A percentile compares a stretch with the other conserved stretches of the same genome.
phyloP scores from a whole-genome alignment of 441 rosid genomes.

The Pelargonium citronellum region DNA sequence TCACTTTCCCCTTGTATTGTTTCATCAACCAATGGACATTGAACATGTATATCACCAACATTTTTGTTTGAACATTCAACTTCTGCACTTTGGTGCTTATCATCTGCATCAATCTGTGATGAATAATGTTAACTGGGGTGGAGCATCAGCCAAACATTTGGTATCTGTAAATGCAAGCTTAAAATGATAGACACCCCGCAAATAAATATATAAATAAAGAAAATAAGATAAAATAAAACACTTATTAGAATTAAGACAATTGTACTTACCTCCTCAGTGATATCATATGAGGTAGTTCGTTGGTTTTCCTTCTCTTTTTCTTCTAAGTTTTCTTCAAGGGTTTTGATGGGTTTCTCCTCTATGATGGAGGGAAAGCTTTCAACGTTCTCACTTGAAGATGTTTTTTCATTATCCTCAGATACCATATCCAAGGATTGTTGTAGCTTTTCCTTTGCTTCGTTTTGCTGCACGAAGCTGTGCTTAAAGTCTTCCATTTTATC shows the following conservation, averaged over 20 bases:
- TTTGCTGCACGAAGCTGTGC: constrained; percentile 21
- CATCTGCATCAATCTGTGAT: constrained; percentile 19
- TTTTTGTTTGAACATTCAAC: constrained; percentile 20
- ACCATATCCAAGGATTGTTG: constrained; percentile 12
- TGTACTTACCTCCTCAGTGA: constrained; percentile 12
- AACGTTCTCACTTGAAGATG: constrained; percentile 17
- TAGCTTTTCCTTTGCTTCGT: constrained; percentile 23
- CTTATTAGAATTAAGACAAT: not conserved
- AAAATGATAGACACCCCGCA: not conserved
- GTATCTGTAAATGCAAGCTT: not conserved
- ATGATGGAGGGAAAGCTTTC: constrained; percentile 18
- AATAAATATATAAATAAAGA: not conserved
- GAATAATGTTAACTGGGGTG: constrained; percentile 22
- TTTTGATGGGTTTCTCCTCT: constrained; percentile 11
- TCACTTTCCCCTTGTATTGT: constrained; percentile 12
- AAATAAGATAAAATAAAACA: not conserved
- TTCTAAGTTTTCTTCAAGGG: constrained; percentile 20
- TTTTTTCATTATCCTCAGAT: constrained; percentile 14
- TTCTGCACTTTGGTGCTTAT: constrained; percentile 19
- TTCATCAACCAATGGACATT: constrained; percentile 14
- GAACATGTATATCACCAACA: constrained; percentile 17
- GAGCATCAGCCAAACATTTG: constrained; percentile 6
- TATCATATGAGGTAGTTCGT: constrained; percentile 1
- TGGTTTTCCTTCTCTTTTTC: constrained; percentile 18
- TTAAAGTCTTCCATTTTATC: constrained; percentile 5